phyloP scores from a whole-genome alignment of 495 filamentous ascomycete genomes.

The Talaromyces trachyspermus region DNA sequence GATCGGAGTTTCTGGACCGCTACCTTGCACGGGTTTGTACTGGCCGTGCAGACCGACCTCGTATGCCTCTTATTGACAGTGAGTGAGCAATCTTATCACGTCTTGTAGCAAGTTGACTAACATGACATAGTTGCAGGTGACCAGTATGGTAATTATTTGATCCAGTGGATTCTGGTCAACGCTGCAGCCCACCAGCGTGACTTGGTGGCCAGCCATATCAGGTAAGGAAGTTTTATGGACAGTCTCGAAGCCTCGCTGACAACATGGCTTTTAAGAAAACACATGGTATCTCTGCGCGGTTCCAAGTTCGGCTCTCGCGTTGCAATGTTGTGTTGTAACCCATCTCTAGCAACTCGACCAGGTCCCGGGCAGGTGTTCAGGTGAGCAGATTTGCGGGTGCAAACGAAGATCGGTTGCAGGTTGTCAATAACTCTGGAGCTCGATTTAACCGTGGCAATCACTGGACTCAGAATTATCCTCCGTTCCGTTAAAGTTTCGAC shows the following conservation, averaged over 20 bases:
- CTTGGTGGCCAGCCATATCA: constrained; percentile 84
- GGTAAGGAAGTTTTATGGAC: constrained; percentile 33
- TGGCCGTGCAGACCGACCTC: constrained; percentile 79
- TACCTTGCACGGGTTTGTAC: constrained; percentile 94
- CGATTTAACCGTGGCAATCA: constrained; percentile 32
- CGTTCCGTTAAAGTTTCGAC: constrained; percentile 24
- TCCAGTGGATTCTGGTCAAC: constrained; percentile 92
- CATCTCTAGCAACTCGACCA: constrained; percentile 73
- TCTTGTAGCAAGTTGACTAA: not conserved
- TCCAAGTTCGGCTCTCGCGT: constrained; percentile 98
- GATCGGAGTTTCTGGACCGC: constrained; percentile 79
- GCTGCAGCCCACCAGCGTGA: constrained; percentile 82
- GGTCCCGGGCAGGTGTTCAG: constrained; percentile 69
- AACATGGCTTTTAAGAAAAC: constrained; percentile 53
- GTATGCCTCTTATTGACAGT: constrained; percentile 96
- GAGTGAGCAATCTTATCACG: constrained; percentile 21
- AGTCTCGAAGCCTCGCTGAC: constrained; percentile 4
- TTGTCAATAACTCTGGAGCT: constrained; percentile 19
- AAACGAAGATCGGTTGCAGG: constrained; percentile 37
- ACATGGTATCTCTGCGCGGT: constrained; percentile 97
- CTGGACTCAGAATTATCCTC: constrained; percentile 31
- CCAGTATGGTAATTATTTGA: constrained; percentile 97
- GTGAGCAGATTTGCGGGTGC: constrained; percentile 51
- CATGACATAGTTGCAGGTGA: constrained; percentile 69
- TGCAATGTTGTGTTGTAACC: constrained; percentile 97